Evolutionary conservation across 192 early-diverging fungal species (phyloP), one percentile per base, ranked within the genome.

Genomic region (Polychytrium aggregatum): DNA sequence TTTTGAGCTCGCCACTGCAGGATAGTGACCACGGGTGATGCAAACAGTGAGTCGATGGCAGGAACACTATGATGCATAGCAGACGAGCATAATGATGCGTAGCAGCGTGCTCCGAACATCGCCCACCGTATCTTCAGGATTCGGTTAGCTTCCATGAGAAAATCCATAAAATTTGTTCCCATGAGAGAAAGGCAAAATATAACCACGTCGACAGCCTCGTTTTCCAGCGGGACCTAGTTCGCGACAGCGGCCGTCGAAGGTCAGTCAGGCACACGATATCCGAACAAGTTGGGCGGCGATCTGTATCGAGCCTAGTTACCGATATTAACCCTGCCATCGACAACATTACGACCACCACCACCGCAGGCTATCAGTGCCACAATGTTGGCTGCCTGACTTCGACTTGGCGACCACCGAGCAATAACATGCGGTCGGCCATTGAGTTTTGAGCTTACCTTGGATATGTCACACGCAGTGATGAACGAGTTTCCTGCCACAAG

Each of bases 161-260:
- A 97, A 53, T 88, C 83, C 44, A 90, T 60, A 63, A 86, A 95
- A 58, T 98, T 93, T 0, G 87, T 90, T 10, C 92, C 92, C 95
- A 98, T 98, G 56, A 96, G 63, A n/a, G 84, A 85, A 49, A 98
- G 67, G 46, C 83, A 91, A 61, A 98, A 96, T 17, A 97, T 75
- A 3, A 74, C 82, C 9, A 98, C 73, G 60, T 98, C 92, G 0
- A 83, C 84, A 2, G 64, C 50, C 10, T 41, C 63, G 21, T 73
- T 65, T 14, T 70, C 48, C 43, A 96, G 50, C 17, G 95, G 92
- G 25, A 90, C 59, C 59, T 43, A 38, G n/a, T n/a, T n/a, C n/a
- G n/a, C n/a, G n/a, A n/a, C n/a, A n/a, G n/a, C n/a, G n/a, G n/a
- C 21, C 44, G n/a, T n/a, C n/a, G n/a, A n/a, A n/a, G n/a, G n/a